These are phyloP conservation scores for Fusarium sp. DNA, from an alignment of 2,329 filamentous ascomycete genomes.

Conservation along the genomic window DNA sequence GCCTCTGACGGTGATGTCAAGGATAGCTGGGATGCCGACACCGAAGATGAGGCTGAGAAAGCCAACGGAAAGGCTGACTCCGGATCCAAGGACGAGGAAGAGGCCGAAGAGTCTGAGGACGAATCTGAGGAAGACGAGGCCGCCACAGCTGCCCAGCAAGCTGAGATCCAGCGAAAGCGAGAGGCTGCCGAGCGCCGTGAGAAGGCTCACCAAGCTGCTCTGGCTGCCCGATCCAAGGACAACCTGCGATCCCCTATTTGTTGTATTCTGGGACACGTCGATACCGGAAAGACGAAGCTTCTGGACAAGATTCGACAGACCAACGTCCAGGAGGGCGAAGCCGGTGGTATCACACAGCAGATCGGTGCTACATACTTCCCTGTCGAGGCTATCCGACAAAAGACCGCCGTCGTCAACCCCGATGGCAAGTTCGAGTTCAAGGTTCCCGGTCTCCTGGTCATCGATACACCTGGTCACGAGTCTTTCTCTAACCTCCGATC, in stretches of 20 bases:
- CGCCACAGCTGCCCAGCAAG: slow-evolving; percentile 77
- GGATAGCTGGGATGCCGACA: slow-evolving; percentile 94
- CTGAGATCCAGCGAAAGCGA: slow-evolving; percentile 82
- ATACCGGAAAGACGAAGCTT: slow-evolving; percentile 99
- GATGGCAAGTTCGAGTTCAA: slow-evolving; percentile 96
- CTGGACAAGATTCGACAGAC: slow-evolving; percentile 98
- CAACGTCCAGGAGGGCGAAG: slow-evolving; percentile 98
- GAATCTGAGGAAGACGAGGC: slow-evolving; percentile 78
- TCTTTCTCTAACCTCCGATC: slow-evolving; percentile 99
- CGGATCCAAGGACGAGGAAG: slow-evolving; percentile 43
- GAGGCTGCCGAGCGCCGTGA: slow-evolving; percentile 90
- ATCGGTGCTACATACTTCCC: slow-evolving; percentile 99
- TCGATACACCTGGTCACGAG: slow-evolving; percentile 99
- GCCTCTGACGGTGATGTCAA: slow-evolving; percentile 85
- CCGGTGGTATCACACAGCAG: slow-evolving; percentile 99
- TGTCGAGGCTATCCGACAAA: slow-evolving; percentile 89
- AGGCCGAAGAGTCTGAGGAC: slow-evolving; percentile 72
- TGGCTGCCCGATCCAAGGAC: slow-evolving; percentile 92
- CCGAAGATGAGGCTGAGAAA: slow-evolving; percentile 75
- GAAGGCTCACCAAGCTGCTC: slow-evolving; percentile 89
- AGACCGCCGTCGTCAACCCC: slow-evolving; percentile 92
- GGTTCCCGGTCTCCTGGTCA: slow-evolving; percentile 94
- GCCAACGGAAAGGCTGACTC: slow-evolving; percentile 57
- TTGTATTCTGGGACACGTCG: slow-evolving; percentile 99
- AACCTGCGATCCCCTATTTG: slow-evolving; percentile 97